These are phyloP conservation scores for Diaporthe sp. DNA, from an alignment of 2,329 filamentous ascomycete genomes.

Conservation along the genomic window DNA sequence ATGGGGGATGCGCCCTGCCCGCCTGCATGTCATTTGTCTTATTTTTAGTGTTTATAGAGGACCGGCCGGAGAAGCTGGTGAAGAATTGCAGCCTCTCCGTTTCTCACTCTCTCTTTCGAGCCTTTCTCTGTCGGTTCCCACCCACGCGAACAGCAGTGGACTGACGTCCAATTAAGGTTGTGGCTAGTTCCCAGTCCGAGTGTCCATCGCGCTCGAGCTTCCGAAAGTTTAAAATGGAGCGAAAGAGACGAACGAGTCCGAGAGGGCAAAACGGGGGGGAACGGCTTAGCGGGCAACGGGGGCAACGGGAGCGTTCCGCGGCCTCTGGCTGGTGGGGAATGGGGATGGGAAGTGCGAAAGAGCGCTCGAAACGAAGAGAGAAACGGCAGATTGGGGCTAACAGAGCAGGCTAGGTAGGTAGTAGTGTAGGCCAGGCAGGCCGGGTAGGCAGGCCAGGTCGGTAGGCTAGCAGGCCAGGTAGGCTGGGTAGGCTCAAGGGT, in stretches of 20 bases:
- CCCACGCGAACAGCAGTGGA: slow-evolving; percentile 4
- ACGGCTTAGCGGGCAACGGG: slow-evolving; percentile 7
- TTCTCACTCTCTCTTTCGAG: background rate
- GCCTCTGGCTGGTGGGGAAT: slow-evolving; percentile 18
- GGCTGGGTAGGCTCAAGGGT: slow-evolving; percentile 7
- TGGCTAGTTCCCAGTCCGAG: slow-evolving; percentile 34
- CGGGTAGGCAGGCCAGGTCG: background rate
- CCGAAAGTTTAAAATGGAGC: slow-evolving; percentile 36
- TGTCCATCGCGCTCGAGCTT: slow-evolving; percentile 37
- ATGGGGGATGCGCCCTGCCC: background rate
- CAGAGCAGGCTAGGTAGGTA: background rate
- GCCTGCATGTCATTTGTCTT: slow-evolving; percentile 8
- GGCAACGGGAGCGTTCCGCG: slow-evolving; percentile 25
- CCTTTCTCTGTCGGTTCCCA: background rate
- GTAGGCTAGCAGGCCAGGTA: too few species aligned
- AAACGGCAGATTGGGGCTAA: slow-evolving; percentile 12
- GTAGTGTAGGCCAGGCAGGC: background rate
- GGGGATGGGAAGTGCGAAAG: slow-evolving; percentile 1
- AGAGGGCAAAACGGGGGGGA: background rate
- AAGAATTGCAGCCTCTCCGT: background rate
- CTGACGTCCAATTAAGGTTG: slow-evolving; percentile 42
- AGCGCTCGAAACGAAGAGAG: slow-evolving; percentile 7
- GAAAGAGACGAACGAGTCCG: slow-evolving; percentile 19
- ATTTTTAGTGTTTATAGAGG: background rate
- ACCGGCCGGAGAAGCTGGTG: background rate